These are phyloP conservation scores for Debaryomycetaceae sp. DNA, from an alignment of 1,139 yeast genomes.

Conservation along the genomic window DNA sequence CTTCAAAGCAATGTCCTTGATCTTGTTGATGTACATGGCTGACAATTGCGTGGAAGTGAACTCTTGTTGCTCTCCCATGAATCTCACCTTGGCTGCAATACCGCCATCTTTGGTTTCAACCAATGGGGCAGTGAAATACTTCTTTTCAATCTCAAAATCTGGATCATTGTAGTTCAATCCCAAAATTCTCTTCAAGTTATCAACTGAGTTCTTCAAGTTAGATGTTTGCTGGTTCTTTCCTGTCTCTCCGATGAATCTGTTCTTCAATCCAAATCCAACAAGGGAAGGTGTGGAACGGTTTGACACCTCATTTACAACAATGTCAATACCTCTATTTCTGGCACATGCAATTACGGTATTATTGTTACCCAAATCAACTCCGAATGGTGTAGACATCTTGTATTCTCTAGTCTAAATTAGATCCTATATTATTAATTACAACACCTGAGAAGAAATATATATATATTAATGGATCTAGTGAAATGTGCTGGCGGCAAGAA, in stretches of 20 bases:
- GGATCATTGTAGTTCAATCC: conserved; percentile 78
- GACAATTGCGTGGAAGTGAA: conserved; percentile 87
- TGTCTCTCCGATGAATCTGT: conserved; percentile 90
- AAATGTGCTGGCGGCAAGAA: conserved; percentile 6
- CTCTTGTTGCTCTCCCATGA: conserved; percentile 71
- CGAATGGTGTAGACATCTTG: conserved; percentile 75
- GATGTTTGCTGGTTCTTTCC: conserved; percentile 97
- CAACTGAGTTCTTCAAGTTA: conserved; percentile 93
- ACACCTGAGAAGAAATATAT: neutral
- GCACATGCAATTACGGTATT: conserved; percentile 96
- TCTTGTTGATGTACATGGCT: conserved; percentile 92
- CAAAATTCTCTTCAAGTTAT: conserved; percentile 85
- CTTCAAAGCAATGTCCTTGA: conserved; percentile 72
- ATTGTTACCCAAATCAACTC: conserved; percentile 96
- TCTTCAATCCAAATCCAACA: conserved; percentile 88
- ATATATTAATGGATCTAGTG: neutral
- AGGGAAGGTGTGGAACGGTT: conserved; percentile 95
- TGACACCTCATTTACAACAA: conserved; percentile 96
- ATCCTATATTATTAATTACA: neutral
- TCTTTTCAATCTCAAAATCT: conserved; percentile 71
- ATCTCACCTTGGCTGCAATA: conserved; percentile 82
- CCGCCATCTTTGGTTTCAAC: conserved; percentile 69
- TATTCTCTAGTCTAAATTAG: neutral
- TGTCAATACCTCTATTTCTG: conserved; percentile 96
- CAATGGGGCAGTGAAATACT: conserved; percentile 69